Evolutionary conservation across 139 green algal species (phyloP).

Genomic region (Klebsormidium nitens): DNA sequence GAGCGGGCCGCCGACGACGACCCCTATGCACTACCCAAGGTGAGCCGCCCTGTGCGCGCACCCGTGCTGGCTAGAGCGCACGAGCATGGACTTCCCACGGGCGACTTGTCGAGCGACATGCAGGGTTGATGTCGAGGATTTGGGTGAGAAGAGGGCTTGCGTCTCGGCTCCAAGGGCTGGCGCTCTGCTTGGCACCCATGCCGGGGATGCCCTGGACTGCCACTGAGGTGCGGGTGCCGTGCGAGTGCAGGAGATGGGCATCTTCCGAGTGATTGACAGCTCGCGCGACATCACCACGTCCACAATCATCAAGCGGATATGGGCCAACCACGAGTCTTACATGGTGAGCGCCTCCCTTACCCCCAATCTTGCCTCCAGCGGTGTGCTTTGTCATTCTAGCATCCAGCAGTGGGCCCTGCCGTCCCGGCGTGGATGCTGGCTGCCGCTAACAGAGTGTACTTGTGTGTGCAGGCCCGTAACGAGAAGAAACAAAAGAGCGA

Average conservation of each 20-base stretch:
- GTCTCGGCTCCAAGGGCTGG: neutral
- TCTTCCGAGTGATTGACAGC: conserved; percentile 25
- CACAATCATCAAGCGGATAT: conserved; percentile 87
- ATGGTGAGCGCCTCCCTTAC: conserved; percentile 36
- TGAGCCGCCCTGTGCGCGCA: neutral
- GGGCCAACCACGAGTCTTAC: conserved; percentile 83
- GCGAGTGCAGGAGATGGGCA: conserved; percentile 20
- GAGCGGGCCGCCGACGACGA: conserved; percentile 12
- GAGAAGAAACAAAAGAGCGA: too few species aligned
- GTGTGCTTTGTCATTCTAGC: too few species aligned
- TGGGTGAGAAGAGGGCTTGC: neutral
- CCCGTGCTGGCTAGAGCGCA: neutral
- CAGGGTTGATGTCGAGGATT: too few species aligned
- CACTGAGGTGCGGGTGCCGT: neutral
- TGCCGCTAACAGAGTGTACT: too few species aligned
- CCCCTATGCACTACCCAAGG: conserved; percentile 6
- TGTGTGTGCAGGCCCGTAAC: too few species aligned
- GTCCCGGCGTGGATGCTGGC: too few species aligned
- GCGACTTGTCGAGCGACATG: too few species aligned
- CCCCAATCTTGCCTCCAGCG: too few species aligned
- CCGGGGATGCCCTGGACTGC: neutral
- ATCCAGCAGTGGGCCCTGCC: neutral
- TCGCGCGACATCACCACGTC: conserved; percentile 63
- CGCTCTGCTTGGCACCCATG: neutral
- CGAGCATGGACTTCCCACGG: too few species aligned